These are phyloP conservation scores for Grigorovia jiainica DNA, from an alignment of 805 yeast genomes.

Conservation along the genomic window DNA sequence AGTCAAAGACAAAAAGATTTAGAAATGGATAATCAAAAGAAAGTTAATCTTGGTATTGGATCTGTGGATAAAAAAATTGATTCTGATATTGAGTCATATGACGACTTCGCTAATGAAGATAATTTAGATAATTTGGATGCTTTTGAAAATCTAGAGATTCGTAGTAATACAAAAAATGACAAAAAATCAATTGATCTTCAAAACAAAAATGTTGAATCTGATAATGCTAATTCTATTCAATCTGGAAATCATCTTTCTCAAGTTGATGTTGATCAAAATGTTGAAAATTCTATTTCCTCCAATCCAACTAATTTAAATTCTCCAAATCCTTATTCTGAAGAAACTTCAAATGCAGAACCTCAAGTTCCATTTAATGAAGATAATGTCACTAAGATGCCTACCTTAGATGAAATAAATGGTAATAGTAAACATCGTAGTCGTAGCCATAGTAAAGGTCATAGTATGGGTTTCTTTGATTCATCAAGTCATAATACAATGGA, in stretches of 20 bases:
- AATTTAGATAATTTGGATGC: neutral
- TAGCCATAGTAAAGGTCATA: neutral
- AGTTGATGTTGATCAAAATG: too few relatives aligned
- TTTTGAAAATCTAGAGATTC: neutral
- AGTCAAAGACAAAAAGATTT: too few relatives aligned
- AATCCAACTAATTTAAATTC: too few relatives aligned
- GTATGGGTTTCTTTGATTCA: neutral
- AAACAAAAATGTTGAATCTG: neutral
- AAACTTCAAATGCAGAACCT: constrained; percentile 1
- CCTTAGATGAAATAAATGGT: neutral
- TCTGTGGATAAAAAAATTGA: too few relatives aligned
- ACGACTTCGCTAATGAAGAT: too few relatives aligned
- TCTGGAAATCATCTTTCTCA: too few relatives aligned
- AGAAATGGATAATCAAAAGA: too few relatives aligned
- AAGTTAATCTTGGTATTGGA: too few relatives aligned
- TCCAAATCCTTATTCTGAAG: neutral
- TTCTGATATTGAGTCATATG: neutral
- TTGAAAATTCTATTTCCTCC: too few relatives aligned
- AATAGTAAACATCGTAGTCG: neutral
- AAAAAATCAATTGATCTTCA: too few relatives aligned
- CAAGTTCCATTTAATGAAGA: constrained; percentile 2
- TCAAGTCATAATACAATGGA: neutral
- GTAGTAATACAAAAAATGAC: neutral
- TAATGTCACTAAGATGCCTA: constrained; percentile 2
- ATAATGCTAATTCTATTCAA: too few relatives aligned